Evolutionary conservation across 495 filamentous ascomycete genomes (phyloP).

Genomic region (Penicillium paxilli): DNA sequence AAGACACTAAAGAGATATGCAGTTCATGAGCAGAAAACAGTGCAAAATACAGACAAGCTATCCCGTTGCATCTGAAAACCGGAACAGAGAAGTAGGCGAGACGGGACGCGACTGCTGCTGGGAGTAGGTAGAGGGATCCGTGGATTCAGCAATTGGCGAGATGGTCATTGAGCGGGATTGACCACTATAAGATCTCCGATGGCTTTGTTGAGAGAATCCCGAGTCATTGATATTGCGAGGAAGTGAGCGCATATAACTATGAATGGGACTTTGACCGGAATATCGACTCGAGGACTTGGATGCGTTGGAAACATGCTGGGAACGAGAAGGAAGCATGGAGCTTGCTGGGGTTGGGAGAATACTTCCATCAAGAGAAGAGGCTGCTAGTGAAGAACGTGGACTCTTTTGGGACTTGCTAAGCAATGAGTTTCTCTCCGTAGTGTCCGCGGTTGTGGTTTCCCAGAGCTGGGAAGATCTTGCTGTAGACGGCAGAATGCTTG

Average conservation of each 20-base stretch:
- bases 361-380: background rate
- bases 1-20: background rate
- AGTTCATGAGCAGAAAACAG: background rate
- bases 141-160: conserved; percentile 1
- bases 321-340: background rate
- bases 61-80: conserved; percentile 8
- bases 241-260: background rate
- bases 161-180: background rate
- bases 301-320: background rate
- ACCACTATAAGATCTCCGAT: background rate
- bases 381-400: background rate
- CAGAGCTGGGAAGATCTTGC: conserved; percentile 15
- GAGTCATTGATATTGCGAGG: background rate
- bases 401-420: background rate
- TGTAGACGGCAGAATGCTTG: background rate
- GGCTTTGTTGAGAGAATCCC: background rate
- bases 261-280: background rate
- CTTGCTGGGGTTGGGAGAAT: background rate
- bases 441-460: conserved; percentile 4
- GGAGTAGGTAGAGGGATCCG: background rate
- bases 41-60: background rate
- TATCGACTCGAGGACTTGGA: conserved; percentile 8
- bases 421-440: conserved; percentile 1
- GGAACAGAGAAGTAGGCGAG: conserved; percentile 6
- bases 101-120: background rate